Evolutionary conservation across 2,329 filamentous ascomycete species (phyloP), one percentile per base, ranked within the genome.

Genomic region (Claviceps cyperi): DNA sequence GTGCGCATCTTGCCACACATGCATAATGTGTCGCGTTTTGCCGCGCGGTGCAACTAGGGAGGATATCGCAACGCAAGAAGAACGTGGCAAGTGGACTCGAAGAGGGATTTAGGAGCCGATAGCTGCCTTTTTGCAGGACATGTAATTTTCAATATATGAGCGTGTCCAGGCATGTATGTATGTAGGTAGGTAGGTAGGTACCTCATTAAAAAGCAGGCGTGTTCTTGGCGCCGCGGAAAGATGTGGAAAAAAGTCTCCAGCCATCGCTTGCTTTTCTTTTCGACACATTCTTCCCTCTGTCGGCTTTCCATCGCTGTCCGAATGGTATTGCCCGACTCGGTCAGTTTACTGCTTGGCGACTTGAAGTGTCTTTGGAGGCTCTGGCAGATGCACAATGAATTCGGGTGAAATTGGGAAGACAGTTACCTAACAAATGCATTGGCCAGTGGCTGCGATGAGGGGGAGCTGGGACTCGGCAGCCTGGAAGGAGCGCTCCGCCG

Each of bases 71-170:
- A 14, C 22, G 22, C 46, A 39, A 14, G 36, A 39, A n/a, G 21
- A 7, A 28, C 6, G 46, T 39, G 21, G 15, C 36, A 19, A 28
- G 36, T 14, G 44, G 32, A 14, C 17, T 36, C n/a, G 2, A 4
- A 47, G 21, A 5, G 45, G 35, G 35, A 4, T 38, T 22, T 8
- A 13, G 19, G 36, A 22, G 47, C 21, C 17, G 22, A 9, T 14
- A 11, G 35, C 24, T 19, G 40, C 32, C 41, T 24, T 14, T 36
- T 19, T 17, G 35, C 7, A 44, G 8, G 46, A 38, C 46, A 51
- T 46, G 15, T 43, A 49, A 43, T 51, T 43, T 46, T 32, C 47
- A 46, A 51, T 49, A 49, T 28, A 46, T 43, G 17, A 43, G 43
- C 37, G 24, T n/a, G 24, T 49, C 24, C 19, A 43, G 50, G 21